phyloP scores from a whole-genome alignment of 1,284 basidiomycete species.

The Irpex lacteus region DNA sequence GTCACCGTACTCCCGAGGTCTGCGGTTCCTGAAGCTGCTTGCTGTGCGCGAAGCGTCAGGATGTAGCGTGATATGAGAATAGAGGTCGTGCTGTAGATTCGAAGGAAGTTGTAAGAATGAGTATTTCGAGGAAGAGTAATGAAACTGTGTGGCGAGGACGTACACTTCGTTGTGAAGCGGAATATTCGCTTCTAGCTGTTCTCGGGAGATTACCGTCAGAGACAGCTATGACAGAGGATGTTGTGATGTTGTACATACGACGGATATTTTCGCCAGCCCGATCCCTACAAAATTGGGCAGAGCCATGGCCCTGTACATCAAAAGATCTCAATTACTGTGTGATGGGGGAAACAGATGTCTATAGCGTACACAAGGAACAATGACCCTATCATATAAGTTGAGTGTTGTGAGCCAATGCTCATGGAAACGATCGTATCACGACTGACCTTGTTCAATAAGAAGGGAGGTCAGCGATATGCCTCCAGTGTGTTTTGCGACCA shows the following conservation, averaged over 20 bases:
- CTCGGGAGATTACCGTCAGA: neutral
- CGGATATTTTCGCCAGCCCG: neutral
- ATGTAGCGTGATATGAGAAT: neutral
- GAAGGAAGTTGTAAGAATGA: neutral
- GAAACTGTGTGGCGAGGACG: neutral
- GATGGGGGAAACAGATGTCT: no score
- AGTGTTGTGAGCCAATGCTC: neutral
- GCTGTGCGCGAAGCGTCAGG: neutral
- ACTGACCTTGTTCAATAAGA: neutral
- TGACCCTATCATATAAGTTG: neutral
- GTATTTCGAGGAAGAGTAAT: neutral
- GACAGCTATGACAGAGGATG: neutral
- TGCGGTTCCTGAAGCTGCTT: neutral
- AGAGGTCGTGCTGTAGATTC: neutral
- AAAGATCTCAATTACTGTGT: neutral
- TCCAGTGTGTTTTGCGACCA: neutral
- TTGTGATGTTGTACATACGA: neutral
- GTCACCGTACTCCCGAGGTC: neutral
- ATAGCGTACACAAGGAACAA: neutral
- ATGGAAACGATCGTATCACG: no score
- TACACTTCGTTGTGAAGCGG: conserved; percentile 1
- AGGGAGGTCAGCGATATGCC: neutral
- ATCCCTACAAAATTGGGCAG: neutral
- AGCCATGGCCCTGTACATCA: neutral
- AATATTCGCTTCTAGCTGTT: neutral